Evolutionary conservation across 208 protist genomes (phyloP).

Genomic region (Trypanosoma scelopori): DNA sequence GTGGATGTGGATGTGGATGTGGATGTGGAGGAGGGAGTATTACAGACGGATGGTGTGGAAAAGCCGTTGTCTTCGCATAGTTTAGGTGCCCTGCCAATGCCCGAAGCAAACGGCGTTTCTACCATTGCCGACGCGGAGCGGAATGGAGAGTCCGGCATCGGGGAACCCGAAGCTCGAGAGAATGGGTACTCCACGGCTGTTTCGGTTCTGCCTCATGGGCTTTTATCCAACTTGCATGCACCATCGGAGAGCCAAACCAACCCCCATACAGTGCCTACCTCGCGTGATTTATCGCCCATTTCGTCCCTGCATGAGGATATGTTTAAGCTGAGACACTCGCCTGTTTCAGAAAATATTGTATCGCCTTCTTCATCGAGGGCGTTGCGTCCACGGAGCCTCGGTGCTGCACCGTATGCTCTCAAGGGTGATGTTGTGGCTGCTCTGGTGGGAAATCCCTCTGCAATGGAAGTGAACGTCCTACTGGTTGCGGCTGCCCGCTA

Average conservation of each 20-base stretch:
- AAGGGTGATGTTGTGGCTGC: slow-evolving; percentile 59
- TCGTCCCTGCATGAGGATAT: slow-evolving; percentile 10
- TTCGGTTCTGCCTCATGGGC: neutral
- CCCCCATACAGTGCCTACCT: slow-evolving; percentile 23
- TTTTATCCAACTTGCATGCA: neutral
- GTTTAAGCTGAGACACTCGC: neutral
- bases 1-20: neutral
- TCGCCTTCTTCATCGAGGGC: neutral
- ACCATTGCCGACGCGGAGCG: neutral
- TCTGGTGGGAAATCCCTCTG: slow-evolving; percentile 37
- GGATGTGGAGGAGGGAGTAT: neutral
- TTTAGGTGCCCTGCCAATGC: neutral
- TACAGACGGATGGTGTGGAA: slow-evolving; percentile 1
- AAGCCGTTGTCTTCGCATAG: neutral
- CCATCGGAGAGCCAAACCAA: slow-evolving; percentile 19
- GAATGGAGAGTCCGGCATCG: neutral
- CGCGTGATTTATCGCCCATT: slow-evolving; percentile 23
- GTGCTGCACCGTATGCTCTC: slow-evolving; percentile 24
- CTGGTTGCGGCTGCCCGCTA: slow-evolving; percentile 62
- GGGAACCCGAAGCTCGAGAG: neutral
- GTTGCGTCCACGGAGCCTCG: neutral
- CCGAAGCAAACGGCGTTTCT: neutral
- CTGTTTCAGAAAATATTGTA: neutral
- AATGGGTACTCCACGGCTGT: neutral
- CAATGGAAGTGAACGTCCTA: slow-evolving; percentile 54